phyloP scores from a whole-genome alignment of 176 grass and related monocot genomes.

The Rhynchospora pubera region DNA sequence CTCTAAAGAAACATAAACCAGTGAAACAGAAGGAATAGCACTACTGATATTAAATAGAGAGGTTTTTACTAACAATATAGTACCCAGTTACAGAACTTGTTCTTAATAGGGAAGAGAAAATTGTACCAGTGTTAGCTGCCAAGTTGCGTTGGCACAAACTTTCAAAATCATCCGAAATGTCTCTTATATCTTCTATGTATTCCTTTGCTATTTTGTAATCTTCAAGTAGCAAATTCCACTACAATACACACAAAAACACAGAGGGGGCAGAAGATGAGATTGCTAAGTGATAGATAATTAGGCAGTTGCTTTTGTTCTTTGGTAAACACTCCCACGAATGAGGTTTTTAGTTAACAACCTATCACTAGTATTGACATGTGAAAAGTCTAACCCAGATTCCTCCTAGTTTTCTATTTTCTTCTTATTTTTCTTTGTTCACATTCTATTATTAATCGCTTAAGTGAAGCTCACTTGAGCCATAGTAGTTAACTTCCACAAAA shows the following conservation, averaged over 20 bases:
- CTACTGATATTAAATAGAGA: not conserved
- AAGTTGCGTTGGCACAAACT: conserved; percentile 82
- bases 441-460: not conserved
- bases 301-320: not conserved
- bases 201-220: conserved; percentile 92
- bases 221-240: conserved; percentile 90
- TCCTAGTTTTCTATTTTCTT: not conserved
- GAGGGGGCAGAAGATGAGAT: not conserved
- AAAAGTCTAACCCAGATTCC: not conserved
- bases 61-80: not conserved
- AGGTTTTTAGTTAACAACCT: not conserved
- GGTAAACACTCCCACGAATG: not conserved
- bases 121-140: conserved; percentile 81
- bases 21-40: not conserved
- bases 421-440: not conserved
- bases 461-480: not conserved
- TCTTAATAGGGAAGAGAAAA: not conserved
- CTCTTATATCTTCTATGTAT: conserved; percentile 93
- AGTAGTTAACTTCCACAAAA: conserved; percentile 37
- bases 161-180: conserved; percentile 92
- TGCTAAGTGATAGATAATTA: conserved; percentile 3
- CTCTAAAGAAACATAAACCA: not conserved
- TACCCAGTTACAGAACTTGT: not conserved
- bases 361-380: not conserved
- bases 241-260: conserved; percentile 16